Conservation (phyloP, 805 yeast genomes). For the Zygosaccharomyces rouxii region DNA sequence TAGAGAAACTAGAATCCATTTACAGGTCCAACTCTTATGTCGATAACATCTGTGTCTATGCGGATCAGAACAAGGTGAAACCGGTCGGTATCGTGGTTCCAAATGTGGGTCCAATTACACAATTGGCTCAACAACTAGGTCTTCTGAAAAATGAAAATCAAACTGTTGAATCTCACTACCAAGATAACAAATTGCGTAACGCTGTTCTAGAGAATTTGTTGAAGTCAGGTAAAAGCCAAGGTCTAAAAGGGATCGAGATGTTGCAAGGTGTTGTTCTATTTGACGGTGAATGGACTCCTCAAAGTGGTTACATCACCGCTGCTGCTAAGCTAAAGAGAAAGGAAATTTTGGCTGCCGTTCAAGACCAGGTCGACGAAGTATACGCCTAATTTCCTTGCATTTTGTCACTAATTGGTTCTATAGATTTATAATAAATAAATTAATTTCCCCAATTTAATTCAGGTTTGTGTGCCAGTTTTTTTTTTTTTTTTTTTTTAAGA, state of each 20-base stretch:
- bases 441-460: not conserved
- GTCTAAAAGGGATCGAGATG: conserved; percentile 81
- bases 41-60: conserved; percentile 84
- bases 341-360: conserved; percentile 70
- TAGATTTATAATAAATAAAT: not conserved
- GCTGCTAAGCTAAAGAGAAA: conserved; percentile 96
- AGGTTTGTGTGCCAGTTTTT: not conserved
- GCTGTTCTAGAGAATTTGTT: conserved; percentile 57
- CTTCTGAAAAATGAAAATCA: conserved; percentile 42
- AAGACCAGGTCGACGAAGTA: conserved; percentile 62
- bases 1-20: conserved; percentile 87
- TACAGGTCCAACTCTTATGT: conserved; percentile 81
- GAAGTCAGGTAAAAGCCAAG: conserved; percentile 74
- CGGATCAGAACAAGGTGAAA: conserved; percentile 81
- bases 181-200: conserved; percentile 51
- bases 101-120: conserved; percentile 59
- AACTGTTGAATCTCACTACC: conserved; percentile 46
- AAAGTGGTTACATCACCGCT: conserved; percentile 85
- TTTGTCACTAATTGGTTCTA: not conserved
- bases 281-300: conserved; percentile 97
- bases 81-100: conserved; percentile 91
- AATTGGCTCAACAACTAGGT: conserved; percentile 54
- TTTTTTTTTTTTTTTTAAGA: conserved; percentile 3
- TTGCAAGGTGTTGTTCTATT: conserved; percentile 70
- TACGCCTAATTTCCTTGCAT: conserved; percentile 34